Evolutionary conservation across 2,329 filamentous ascomycete species (phyloP), one percentile per base, ranked within the genome.

Genomic region (Ophiostoma sp.): DNA sequence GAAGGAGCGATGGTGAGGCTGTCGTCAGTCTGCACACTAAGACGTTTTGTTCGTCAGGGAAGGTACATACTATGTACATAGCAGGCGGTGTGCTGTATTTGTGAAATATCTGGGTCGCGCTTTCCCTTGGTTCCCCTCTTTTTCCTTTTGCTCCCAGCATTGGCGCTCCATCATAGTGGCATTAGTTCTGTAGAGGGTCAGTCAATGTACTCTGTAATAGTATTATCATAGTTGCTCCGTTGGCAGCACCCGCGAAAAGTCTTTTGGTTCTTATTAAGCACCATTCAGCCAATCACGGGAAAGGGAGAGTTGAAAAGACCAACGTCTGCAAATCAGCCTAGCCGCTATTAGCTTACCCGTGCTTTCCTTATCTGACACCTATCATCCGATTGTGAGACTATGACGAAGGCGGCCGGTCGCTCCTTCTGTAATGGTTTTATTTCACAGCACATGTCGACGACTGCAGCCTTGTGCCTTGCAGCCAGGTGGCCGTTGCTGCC

Each of bases 61-160:
- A 66, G 68, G 52, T 27, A 31, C 27, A 31, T 31, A 39, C 27
- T 31, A 31, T 31, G 27, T 31, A 31, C 27, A 31, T 31, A 31
- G 20, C 35, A 67, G 54, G 66, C 66, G 69, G 57, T 62, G 57
- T 62, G 57, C 52, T 57, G 52, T 57, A 57, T 13, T 27, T 57
- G 23, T 27, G 52, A 27, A 27, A 57, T 27, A 10, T 33, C 27
- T 33, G 27, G 57, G 57, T 35, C 57, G 57, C 27, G 27, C 57
- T 27, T 62, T 31, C 57, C 52, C 23, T 60, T 33, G 5, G 11
- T 33, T 10, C 57, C 57, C 23, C 57, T 62, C 27, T 62, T 33
- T 33, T 33, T 33, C 27, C 27, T 62, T 3, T 62, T 62, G 20
- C 52, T 54, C n/a, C 11, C 23, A 4, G 11, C 52, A 23, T 57